Percentiles rank a stretch among this genome's conserved stretches.
phyloP scores from a whole-genome alignment of 148 eudicot species.

The Vaccinium myrtillus region DNA sequence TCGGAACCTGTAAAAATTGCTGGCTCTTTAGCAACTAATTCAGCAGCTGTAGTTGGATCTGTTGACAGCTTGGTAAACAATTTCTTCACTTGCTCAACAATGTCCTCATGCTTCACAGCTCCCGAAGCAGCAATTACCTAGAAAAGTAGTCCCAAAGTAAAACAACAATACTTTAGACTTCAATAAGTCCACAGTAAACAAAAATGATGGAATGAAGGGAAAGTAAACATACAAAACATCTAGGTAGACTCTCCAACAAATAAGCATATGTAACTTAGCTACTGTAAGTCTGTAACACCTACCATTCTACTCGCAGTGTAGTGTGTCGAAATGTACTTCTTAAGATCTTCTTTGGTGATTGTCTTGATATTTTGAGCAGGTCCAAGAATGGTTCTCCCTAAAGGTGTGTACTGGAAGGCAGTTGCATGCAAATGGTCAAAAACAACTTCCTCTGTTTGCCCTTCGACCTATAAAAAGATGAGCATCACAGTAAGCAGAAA shows the following conservation, averaged over 20 bases:
- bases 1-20: conserved; percentile 91
- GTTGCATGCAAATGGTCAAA: conserved; percentile 95
- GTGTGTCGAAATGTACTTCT: conserved; percentile 76
- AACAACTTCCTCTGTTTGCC: conserved; percentile 86
- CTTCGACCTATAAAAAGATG: conserved; percentile 54
- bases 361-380: conserved; percentile 75
- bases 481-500: not conserved
- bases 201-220: not conserved
- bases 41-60: conserved; percentile 66
- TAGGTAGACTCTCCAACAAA: not conserved
- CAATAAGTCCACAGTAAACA: not conserved
- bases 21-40: conserved; percentile 74
- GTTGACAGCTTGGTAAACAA: conserved; percentile 69
- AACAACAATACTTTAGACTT: not conserved
- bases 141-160: conserved; percentile 4
- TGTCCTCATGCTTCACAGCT: conserved; percentile 81
- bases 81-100: conserved; percentile 69
- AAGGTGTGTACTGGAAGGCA: conserved; percentile 85
- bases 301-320: conserved; percentile 93
- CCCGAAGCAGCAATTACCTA: conserved; percentile 93
- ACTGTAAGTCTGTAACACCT: conserved; percentile 3
- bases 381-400: conserved; percentile 94
- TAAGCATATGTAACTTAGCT: not conserved
- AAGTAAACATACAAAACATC: not conserved
- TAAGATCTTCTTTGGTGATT: conserved; percentile 64